phyloP scores from a whole-genome alignment of 2,329 filamentous ascomycete genomes.

The Monilinia fructicola region DNA sequence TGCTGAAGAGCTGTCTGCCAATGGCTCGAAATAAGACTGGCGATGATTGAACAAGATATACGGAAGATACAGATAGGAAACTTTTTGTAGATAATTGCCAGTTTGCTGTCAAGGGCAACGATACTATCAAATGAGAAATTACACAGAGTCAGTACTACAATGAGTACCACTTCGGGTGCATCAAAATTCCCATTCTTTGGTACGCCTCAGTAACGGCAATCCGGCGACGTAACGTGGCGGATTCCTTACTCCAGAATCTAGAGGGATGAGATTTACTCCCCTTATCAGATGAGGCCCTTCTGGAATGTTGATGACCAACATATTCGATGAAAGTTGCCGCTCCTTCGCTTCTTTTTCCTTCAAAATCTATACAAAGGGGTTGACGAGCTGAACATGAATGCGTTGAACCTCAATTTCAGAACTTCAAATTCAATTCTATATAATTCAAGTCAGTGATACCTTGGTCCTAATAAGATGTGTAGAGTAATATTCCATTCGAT shows the following conservation, averaged over 20 bases:
- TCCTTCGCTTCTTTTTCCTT: conserved; percentile 9
- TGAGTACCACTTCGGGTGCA: conserved; percentile 27
- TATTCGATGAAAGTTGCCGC: neutral
- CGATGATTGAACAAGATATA: conserved; percentile 20
- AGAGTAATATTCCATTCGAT: too few species aligned
- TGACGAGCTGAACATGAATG: conserved; percentile 10
- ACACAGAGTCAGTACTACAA: conserved; percentile 37
- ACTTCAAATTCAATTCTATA: neutral
- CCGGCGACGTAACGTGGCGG: conserved; percentile 30
- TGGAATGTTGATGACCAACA: conserved; percentile 30
- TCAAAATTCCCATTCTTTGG: conserved; percentile 34
- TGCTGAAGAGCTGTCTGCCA: conserved; percentile 26
- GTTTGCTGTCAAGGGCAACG: conserved; percentile 37
- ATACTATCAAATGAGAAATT: conserved; percentile 34
- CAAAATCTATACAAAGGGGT: neutral
- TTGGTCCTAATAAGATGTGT: neutral
- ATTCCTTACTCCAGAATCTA: conserved; percentile 31
- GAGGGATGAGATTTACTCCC: conserved; percentile 25
- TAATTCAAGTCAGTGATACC: conserved; percentile 10
- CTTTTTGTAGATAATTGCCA: conserved; percentile 21
- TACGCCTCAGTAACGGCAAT: conserved; percentile 29
- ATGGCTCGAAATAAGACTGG: conserved; percentile 10
- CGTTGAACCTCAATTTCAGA: conserved; percentile 7
- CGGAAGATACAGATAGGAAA: conserved; percentile 9
- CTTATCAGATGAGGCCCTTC: conserved; percentile 21